Evolutionary conservation across 352 stramenopile species (phyloP).

Genomic region (Phytophthora cactorum): DNA sequence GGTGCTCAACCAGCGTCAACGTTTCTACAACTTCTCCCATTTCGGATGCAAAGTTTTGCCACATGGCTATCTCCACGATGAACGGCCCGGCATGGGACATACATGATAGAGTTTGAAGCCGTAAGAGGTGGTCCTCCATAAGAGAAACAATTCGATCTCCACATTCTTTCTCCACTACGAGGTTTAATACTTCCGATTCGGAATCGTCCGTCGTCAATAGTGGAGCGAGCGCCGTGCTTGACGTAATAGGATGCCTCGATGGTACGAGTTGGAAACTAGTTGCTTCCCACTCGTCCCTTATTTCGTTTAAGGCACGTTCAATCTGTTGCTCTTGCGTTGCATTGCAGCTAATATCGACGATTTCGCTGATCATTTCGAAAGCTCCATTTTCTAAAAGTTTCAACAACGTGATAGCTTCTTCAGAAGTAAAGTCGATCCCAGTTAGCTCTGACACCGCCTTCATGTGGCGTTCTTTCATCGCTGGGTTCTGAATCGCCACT

Average conservation of each 20-base stretch:
- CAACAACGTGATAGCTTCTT: conserved; percentile 68
- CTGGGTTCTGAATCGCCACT: conserved; percentile 67
- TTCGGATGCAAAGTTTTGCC: conserved; percentile 57
- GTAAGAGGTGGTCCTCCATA: conserved; percentile 66
- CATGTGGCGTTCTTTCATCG: conserved; percentile 70
- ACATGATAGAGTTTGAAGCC: conserved; percentile 56
- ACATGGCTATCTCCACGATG: conserved; percentile 45
- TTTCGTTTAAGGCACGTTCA: conserved; percentile 52
- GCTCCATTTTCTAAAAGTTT: conserved; percentile 75
- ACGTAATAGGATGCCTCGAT: conserved; percentile 13
- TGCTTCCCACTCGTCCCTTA: conserved; percentile 56
- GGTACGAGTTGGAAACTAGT: conserved; percentile 56
- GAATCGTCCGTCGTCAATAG: conserved; percentile 4
- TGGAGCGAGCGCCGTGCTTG: conserved; percentile 6
- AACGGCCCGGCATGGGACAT: conserved; percentile 58
- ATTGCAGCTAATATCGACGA: conserved; percentile 71
- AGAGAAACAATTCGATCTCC: conserved; percentile 55
- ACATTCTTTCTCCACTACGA: conserved; percentile 42
- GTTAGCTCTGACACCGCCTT: conserved; percentile 61
- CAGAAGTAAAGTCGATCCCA: conserved; percentile 53
- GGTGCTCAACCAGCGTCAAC: conserved; percentile 44
- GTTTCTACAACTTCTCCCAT: conserved; percentile 46
- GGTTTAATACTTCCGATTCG: conserved; percentile 7
- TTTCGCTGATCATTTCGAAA: conserved; percentile 52
- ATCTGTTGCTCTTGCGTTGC: conserved; percentile 74